Evolutionary conservation across 352 stramenopile genomes (phyloP).

Genomic region (Phytophthora pluvialis): DNA sequence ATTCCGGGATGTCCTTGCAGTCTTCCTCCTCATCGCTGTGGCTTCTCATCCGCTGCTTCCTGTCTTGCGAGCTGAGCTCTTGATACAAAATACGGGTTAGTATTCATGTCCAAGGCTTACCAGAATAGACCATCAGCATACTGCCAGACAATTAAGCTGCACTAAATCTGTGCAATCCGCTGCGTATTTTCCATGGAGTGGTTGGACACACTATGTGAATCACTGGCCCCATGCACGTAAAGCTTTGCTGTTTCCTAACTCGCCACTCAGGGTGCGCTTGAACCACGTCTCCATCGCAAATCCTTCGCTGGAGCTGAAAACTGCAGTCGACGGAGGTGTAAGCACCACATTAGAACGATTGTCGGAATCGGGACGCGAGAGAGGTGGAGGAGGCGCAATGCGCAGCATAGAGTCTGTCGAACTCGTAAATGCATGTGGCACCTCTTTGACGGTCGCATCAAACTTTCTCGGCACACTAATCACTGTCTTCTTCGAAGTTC

Average conservation of each 20-base stretch:
- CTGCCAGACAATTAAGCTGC: background rate
- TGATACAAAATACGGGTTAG: background rate
- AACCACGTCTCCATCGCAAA: conserved; percentile 57
- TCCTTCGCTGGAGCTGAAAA: conserved; percentile 41
- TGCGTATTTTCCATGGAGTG: no score
- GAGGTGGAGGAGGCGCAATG: background rate
- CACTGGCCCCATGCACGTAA: background rate
- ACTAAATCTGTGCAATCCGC: background rate
- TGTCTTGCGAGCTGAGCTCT: background rate
- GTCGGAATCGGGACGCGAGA: background rate
- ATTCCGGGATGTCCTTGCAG: background rate
- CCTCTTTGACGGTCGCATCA: conserved; percentile 1
- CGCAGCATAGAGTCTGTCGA: conserved; percentile 9
- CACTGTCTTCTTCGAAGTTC: conserved; percentile 10
- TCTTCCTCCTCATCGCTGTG: conserved; percentile 7
- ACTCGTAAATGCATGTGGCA: background rate
- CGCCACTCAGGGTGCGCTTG: conserved; percentile 26
- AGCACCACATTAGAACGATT: background rate
- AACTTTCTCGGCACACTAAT: conserved; percentile 26
- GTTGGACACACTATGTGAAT: background rate
- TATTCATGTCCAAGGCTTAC: conserved; percentile 1
- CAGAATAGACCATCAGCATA: conserved; percentile 21
- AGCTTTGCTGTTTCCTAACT: conserved; percentile 11
- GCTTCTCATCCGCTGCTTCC: conserved; percentile 12
- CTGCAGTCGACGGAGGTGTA: conserved; percentile 1